Evolutionary conservation across 2,329 filamentous ascomycete species (phyloP).

Genomic region (Coniochaeta pulveracea): DNA sequence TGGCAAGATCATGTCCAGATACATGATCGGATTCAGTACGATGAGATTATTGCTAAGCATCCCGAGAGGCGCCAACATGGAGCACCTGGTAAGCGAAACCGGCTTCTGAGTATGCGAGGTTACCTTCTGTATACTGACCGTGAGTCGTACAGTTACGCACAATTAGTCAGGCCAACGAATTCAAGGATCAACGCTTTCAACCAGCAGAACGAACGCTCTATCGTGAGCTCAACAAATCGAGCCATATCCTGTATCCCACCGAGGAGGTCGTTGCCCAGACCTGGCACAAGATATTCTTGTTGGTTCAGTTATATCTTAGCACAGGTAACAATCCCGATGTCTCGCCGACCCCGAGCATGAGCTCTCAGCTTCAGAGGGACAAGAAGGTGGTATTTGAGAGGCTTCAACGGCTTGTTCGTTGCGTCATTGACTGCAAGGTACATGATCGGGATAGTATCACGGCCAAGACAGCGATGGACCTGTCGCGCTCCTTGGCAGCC

Average conservation of each 20-base stretch:
- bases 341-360: slow-evolving; percentile 38
- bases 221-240: slow-evolving; percentile 59
- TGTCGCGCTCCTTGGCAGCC: slow-evolving; percentile 66
- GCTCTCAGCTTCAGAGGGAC: slow-evolving; percentile 46
- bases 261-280: slow-evolving; percentile 53
- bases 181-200: slow-evolving; percentile 61
- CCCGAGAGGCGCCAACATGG: slow-evolving; percentile 45
- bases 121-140: slow-evolving; percentile 6
- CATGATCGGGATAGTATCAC: slow-evolving; percentile 51
- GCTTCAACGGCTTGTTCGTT: slow-evolving; percentile 58
- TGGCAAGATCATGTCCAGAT: slow-evolving; percentile 72
- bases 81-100: slow-evolving; percentile 50
- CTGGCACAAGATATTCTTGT: slow-evolving; percentile 65
- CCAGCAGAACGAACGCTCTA: slow-evolving; percentile 57
- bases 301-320: slow-evolving; percentile 67
- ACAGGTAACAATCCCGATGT: slow-evolving; percentile 46
- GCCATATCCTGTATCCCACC: slow-evolving; percentile 59
- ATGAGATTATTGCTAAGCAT: slow-evolving; percentile 62
- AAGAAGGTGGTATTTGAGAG: slow-evolving; percentile 55
- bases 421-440: slow-evolving; percentile 62
- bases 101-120: background rate
- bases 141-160: slow-evolving; percentile 45
- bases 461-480: slow-evolving; percentile 58
- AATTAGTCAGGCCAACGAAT: slow-evolving; percentile 59
- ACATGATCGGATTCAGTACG: slow-evolving; percentile 69